Evolutionary conservation across 164 flowering plant genomes (phyloP), one percentile per base, ranked within the genome.

Genomic region (Cinnamomum micranthum): DNA sequence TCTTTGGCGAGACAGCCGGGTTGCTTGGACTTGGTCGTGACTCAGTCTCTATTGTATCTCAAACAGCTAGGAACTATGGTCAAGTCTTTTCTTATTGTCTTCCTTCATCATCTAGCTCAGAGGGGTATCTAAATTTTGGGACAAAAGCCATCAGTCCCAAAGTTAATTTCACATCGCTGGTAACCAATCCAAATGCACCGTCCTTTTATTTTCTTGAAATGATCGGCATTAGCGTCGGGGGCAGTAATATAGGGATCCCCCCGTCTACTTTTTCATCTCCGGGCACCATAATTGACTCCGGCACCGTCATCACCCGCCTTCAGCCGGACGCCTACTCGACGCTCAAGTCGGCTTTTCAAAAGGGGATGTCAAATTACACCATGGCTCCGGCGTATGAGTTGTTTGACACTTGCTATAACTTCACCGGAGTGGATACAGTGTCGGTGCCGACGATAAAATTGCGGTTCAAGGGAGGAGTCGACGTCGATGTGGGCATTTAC

Each of bases 361-460:
- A 77, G 51, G 47, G 1, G 10, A 90, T 91, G 96, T 50, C 84
- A 6, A 71, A 68, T 51, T 91, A 93, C 28, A 83, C 86, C 24
- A 22, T 25, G 50, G 79, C 86, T 7, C 12, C 65, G 12, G 58
- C 78, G 11, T 74, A 82, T 3, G 79, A 87, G 17, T 80, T 89
- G 12, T 80, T 91, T 2, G 97, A 92, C 74, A 89, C 93, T 0
- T 92, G 95, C 76, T 92, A 82, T 64, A 85, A 92, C 20, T 73
- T 91, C 1, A 80, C 79, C 51, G 60, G 62, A 0, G 75, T 55
- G 50, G 25, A 50, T 1, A 50, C 64, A 0, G 68, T 81, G 6
- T 20, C 58, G 1, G 51, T 80, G 4, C 89, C 88, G 6, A 76
- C 50, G n/a, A 68, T 86, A 6, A 47, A 35, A 7, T 62, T 86